Evolutionary conservation across 345 rosid species (phyloP), one percentile per base, ranked within the genome.

Genomic region (Euclidium syriacum): DNA sequence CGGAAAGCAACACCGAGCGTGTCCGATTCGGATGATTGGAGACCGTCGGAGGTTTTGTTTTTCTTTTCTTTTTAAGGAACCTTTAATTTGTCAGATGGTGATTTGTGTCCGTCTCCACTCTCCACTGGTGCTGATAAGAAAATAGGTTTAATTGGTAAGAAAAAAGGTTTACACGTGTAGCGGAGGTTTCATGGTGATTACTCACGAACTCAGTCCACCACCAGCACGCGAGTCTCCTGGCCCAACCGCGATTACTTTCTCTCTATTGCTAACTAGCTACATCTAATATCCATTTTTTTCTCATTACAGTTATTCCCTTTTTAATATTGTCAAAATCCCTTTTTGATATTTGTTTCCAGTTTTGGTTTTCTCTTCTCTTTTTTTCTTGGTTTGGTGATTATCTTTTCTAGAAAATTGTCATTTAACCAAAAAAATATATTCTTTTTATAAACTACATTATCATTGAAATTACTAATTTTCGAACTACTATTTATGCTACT

Each of bases 221-320:
- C 56, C 50, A 42, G 18, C 50, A 62, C 48, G 62, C 74, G 74
- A 70, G 68, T 62, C 74, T 70, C 54, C 50, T 52, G 68, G 27
- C 8, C 50, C 10, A 16, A 70, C 63, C 43, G 12, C 51, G 30
- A 49, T 51, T 48, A 47, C 8, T 56, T 44, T 58, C 41, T 53
- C 50, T 69, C 61, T 30, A 20, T 51, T 42, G 35, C 34, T 33
- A 24, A 10, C n/a, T 29, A 12, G 7, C 23, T 26, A 10, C 5
- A 29, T 29, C 4, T 29, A 27, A 2, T 40, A 25, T 46, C 58
- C 65, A 12, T 27, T 40, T 40, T 22, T 51, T 5, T 22, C 59
- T 49, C 41, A 5, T 18, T 7, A 7, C 54, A 19, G 32, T 23
- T 19, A 15, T 36, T 38, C 4, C 9, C 0, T 38, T 24, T 7